These are phyloP conservation scores for Pseudogymnoascus sp. DNA, from an alignment of 2,329 filamentous ascomycete genomes.

Conservation along the genomic window DNA sequence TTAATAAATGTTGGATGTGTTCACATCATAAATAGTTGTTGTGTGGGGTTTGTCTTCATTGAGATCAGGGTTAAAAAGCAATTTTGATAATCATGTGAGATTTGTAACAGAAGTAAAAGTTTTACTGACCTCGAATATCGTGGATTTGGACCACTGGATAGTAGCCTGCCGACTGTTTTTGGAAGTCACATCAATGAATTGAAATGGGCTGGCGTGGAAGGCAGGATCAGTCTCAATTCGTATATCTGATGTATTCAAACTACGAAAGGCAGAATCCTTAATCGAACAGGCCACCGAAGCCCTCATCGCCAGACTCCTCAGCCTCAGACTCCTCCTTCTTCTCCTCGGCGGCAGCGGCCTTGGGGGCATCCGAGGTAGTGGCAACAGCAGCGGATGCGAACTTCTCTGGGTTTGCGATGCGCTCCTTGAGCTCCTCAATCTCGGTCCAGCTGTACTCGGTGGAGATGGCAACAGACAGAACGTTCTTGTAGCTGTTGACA, in stretches of 20 bases:
- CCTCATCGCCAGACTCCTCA: constrained; percentile 53
- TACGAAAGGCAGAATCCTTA: constrained; percentile 28
- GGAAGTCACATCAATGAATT: constrained; percentile 1
- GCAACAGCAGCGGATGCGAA: constrained; percentile 79
- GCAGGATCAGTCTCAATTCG: neutral
- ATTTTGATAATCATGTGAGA: constrained; percentile 29
- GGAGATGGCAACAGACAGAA: constrained; percentile 78
- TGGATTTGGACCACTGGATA: neutral
- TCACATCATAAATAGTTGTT: constrained; percentile 29
- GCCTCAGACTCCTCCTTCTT: constrained; percentile 61
- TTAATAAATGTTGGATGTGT: constrained; percentile 11
- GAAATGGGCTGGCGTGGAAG: neutral
- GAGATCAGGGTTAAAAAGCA: constrained; percentile 35
- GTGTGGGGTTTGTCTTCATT: constrained; percentile 32
- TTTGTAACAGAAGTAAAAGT: constrained; percentile 11
- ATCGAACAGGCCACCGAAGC: constrained; percentile 76
- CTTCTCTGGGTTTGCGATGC: constrained; percentile 96
- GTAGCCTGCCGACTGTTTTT: neutral
- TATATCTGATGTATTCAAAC: neutral
- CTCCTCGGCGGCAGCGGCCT: constrained; percentile 48
- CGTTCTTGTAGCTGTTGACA: constrained; percentile 98
- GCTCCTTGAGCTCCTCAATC: constrained; percentile 98
- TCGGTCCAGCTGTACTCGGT: constrained; percentile 92
- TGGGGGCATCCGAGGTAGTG: constrained; percentile 44
- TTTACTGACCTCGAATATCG: constrained; percentile 16